Conservation (phyloP, 768 basidiomycete genomes). For the Suillus subluteus region DNA sequence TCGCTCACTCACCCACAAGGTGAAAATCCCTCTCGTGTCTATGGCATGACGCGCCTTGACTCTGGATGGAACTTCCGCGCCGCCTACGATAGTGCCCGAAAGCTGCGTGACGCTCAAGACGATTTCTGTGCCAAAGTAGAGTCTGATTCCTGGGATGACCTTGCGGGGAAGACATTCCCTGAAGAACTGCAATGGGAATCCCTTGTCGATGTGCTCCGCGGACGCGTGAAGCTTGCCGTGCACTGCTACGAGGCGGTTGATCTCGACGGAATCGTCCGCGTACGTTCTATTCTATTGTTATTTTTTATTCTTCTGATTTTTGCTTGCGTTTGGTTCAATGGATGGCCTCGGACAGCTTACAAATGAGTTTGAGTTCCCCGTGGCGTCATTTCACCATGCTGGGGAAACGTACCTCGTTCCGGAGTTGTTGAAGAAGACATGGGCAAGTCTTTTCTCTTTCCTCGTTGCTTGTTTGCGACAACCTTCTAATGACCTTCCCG, state of each 20-base stretch:
- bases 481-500: neutral
- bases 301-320: neutral
- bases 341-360: constrained; percentile 50
- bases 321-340: neutral
- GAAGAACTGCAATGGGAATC: constrained; percentile 78
- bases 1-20: constrained; percentile 17
- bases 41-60: constrained; percentile 72
- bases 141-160: constrained; percentile 41
- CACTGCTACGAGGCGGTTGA: constrained; percentile 66
- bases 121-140: constrained; percentile 68
- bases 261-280: constrained; percentile 70
- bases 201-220: constrained; percentile 76
- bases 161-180: constrained; percentile 46
- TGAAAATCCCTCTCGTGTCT: constrained; percentile 39
- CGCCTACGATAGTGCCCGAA: constrained; percentile 78
- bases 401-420: constrained; percentile 85
- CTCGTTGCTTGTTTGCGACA: constrained; percentile 3
- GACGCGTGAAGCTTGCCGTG: constrained; percentile 58
- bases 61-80: constrained; percentile 74
- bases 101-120: constrained; percentile 71
- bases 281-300: constrained; percentile 35
- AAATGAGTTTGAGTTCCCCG: constrained; percentile 83
- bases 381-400: constrained; percentile 80
- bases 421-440: constrained; percentile 70
- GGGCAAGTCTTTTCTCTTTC: constrained; percentile 40